Conservation (phyloP, 495 filamentous ascomycete genomes). For the Penicillium roqueforti region DNA sequence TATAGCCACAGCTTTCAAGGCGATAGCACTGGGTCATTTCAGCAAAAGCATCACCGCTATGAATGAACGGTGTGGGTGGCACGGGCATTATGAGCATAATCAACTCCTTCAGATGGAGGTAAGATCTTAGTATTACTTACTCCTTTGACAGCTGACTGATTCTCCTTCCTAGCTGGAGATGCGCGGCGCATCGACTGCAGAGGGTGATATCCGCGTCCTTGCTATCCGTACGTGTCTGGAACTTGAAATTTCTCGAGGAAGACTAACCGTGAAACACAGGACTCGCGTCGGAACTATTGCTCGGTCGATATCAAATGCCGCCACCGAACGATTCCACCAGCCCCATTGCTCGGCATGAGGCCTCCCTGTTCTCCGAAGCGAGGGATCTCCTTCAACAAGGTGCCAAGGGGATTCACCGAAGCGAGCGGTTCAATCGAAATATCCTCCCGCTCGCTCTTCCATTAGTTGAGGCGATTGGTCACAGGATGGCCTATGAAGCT, state of each 20-base stretch:
- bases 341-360: conserved; percentile 30
- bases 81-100: conserved; percentile 21
- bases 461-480: conserved; percentile 29
- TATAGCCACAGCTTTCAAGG: conserved; percentile 30
- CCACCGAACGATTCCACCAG: conserved; percentile 17
- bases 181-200: conserved; percentile 16
- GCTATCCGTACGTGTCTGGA: conserved; percentile 18
- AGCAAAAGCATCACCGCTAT: conserved; percentile 13
- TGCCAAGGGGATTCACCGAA: conserved; percentile 17
- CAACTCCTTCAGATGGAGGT: conserved; percentile 27
- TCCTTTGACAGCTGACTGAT: neutral
- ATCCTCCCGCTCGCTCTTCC: conserved; percentile 31
- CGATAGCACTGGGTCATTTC: conserved; percentile 17
- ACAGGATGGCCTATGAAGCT: conserved; percentile 33
- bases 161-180: conserved; percentile 12
- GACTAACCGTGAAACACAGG: conserved; percentile 10
- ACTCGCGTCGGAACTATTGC: conserved; percentile 34
- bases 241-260: neutral
- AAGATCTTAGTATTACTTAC: conserved; percentile 1
- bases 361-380: conserved; percentile 27
- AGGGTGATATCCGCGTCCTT: conserved; percentile 24
- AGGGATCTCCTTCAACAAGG: conserved; percentile 6
- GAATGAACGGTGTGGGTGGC: conserved; percentile 22
- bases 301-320: conserved; percentile 33
- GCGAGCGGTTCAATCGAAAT: conserved; percentile 25